Base-by-base conservation (phyloP, 176 grass and related monocot species). In the Avena eriantha region DNA sequence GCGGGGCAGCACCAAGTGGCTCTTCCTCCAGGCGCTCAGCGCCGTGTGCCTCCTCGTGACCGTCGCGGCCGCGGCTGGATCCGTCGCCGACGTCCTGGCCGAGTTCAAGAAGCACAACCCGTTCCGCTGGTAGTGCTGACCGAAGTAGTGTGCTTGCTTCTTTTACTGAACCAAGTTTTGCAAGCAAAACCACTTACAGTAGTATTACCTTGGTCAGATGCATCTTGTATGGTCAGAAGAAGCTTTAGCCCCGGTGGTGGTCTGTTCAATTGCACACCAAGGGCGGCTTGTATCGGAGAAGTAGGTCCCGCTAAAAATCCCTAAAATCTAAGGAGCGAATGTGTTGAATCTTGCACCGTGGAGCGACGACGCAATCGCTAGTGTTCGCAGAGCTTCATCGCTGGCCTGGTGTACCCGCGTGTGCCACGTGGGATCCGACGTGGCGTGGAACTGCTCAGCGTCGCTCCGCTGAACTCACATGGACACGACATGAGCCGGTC, bases 11-110 rank as follows among this genome's bases (percentile, higher is more conserved):
- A 60, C 60, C 11, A 78, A 72, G 46, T 84, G 58, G 69, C 21
- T 80, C 51, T 90, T 84, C 81, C 66, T 92, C 8, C 72, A 83
- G 45, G 82, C 36, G 86, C 77, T 92, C 36, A 89, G 86, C 83
- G 21, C 86, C 16, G 83, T 83, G 18, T 88, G 82, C 69, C 29
- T 87, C 61, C 15, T 86, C 33, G 68, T 91, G 11, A 80, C 89
- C 41, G 2, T 91, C 17, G 85, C 60, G 5, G 89, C 84, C 1
- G 65, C 73, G 10, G 68, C 66, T 1, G 91, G 91, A 6, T 93
- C 92, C 70, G 73, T 93, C 61, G 87, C 80, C 26, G 92, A 86
- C 9, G 66, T 93, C 31, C 21, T 90, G 10, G 24, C 26, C 23
- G 92, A 82, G 17, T 57, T 90, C 80, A 82, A 83, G 72, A 80